Base-by-base conservation (phyloP, 169 alveolate genomes). In the Plasmodium malariae region DNA sequence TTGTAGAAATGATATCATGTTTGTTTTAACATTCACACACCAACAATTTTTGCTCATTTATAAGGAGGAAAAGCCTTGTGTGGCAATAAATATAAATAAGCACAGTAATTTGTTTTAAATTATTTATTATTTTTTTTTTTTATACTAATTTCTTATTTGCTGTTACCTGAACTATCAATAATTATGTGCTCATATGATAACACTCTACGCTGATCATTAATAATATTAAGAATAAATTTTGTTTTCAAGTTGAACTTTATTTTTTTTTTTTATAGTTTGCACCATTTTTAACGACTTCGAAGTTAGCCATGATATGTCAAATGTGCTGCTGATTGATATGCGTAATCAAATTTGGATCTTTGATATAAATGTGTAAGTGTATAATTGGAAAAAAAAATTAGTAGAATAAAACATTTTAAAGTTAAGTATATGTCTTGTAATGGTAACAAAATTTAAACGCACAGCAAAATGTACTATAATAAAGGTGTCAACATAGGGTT, bases 1-100 rank as follows among this genome's bases (percentile, higher is more conserved):
- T 60, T 65, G 62, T 74, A 74, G 88, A 62, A 74, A 59, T 9
- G 51, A 12, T 54, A 6, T 60, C 24, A 51, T 74, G 60, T 54
- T 74, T 36, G 57, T 74, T 59, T 74, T 74, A 45, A 74, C 88
- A 0, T 36, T 74, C 21, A 74, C 88, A 49, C 74, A 74, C 21
- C 72, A 74, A 65, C 88, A 74, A 74, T 74, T 32, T 60, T 45
- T 74, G 74, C 59, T 74, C n/a, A 74, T 74, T 32, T 74, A 17
- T 30, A 74, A 59, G 32, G 74, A 48, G 30, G 88, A 62, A 40
- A 45, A 32, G 2, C 74, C 88, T 51, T 65, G 60, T 54, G 59
- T 74, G 67, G 88, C 88, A 59, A 74, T 74, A 24, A 74, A 74
- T 74, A 74, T 74, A 59, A 74, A 74, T 40, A 45, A 74, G 65